phyloP scores from a whole-genome alignment of 768 basidiomycete species.

The Tylopilus cervinicoccineus region DNA sequence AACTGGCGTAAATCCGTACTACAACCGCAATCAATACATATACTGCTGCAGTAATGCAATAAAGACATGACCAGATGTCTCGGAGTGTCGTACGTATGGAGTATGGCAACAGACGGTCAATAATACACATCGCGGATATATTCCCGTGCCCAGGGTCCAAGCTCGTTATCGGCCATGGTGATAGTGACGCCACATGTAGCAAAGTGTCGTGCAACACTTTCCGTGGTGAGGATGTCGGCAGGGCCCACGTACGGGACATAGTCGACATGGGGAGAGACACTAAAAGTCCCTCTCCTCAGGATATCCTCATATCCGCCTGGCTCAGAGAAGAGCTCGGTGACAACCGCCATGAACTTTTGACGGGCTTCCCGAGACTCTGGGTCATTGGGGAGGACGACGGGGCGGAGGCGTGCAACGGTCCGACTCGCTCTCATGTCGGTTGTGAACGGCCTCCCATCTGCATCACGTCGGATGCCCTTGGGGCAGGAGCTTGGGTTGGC shows the following conservation, averaged over 20 bases:
- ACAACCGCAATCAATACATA: conserved; percentile 12
- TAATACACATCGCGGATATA: conserved; percentile 29
- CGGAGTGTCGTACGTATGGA: conserved; percentile 13
- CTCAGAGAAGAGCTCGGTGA: conserved; percentile 39
- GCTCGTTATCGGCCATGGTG: conserved; percentile 32
- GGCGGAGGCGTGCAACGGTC: conserved; percentile 46
- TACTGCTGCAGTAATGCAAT: conserved; percentile 11
- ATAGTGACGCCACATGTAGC: conserved; percentile 39
- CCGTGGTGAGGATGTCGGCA: conserved; percentile 28
- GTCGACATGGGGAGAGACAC: conserved; percentile 31
- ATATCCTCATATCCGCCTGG: conserved; percentile 38
- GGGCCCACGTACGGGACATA: conserved; percentile 31
- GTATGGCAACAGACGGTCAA: conserved; percentile 18
- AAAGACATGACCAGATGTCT: conserved; percentile 29
- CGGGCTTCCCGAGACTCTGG: conserved; percentile 33
- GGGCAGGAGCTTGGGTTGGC: conserved; percentile 45
- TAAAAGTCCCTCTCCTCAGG: conserved; percentile 32
- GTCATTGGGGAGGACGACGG: conserved; percentile 31
- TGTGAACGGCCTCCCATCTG: conserved; percentile 35
- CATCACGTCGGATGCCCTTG: conserved; percentile 42
- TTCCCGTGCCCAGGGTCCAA: conserved; percentile 38
- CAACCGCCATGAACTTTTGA: conserved; percentile 38
- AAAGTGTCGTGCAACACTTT: conserved; percentile 39
- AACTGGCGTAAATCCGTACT: conserved; percentile 17
- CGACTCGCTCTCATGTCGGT: conserved; percentile 45